Evolutionary conservation across 768 basidiomycete genomes (phyloP).

Genomic region (Amanita rubescens): DNA sequence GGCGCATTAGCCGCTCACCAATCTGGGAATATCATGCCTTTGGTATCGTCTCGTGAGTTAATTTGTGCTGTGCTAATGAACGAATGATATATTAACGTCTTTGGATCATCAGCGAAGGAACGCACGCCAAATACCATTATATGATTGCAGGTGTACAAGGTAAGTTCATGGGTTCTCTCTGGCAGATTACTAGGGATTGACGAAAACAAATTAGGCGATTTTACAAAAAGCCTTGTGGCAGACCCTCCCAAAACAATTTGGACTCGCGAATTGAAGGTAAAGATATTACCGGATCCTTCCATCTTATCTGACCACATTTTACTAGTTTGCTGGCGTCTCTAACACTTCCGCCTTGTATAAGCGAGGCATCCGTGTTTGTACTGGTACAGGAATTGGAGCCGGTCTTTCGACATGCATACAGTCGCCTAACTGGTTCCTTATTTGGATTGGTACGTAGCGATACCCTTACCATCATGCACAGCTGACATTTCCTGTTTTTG

Average conservation of each 20-base stretch:
- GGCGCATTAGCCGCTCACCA: slow-evolving; percentile 63
- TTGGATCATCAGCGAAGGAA: slow-evolving; percentile 46
- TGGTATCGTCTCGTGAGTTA: slow-evolving; percentile 62
- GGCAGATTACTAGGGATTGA: not conserved
- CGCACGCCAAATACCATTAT: slow-evolving; percentile 70
- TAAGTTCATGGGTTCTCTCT: not conserved
- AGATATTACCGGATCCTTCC: not conserved
- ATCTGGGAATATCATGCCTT: slow-evolving; percentile 82
- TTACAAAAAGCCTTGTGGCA: slow-evolving; percentile 63
- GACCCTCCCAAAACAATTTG: slow-evolving; percentile 65
- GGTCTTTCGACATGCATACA: slow-evolving; percentile 76
- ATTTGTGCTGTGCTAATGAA: not conserved
- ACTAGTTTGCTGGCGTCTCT: slow-evolving; percentile 71
- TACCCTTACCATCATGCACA: no score
- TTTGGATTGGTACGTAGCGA: slow-evolving; percentile 56
- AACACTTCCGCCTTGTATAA: slow-evolving; percentile 77
- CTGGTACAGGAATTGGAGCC: slow-evolving; percentile 75
- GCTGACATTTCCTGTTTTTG: slow-evolving; percentile 8
- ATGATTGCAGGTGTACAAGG: slow-evolving; percentile 77
- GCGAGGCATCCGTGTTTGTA: slow-evolving; percentile 75
- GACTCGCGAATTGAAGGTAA: slow-evolving; percentile 76
- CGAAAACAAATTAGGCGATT: slow-evolving; percentile 45
- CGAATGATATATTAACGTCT: slow-evolving; percentile 1
- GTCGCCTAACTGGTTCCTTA: slow-evolving; percentile 68
- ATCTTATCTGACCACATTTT: not conserved